Evolutionary conservation across 1,284 basidiomycete species (phyloP).

Genomic region (Tilletiopsis washingtonensis): DNA sequence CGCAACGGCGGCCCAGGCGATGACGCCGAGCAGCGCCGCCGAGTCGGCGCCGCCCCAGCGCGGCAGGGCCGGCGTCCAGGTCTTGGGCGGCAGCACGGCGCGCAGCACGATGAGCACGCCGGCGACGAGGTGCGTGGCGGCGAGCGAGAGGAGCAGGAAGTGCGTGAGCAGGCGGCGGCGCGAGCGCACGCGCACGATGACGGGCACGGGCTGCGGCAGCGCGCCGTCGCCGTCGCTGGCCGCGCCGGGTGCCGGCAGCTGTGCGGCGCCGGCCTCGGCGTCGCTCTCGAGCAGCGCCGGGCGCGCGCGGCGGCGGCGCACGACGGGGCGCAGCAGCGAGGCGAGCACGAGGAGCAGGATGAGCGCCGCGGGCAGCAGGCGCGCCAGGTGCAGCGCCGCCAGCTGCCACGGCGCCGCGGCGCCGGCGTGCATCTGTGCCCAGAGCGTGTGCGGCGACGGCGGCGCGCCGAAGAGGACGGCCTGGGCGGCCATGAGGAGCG

Average conservation of each 20-base stretch:
- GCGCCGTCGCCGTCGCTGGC: not conserved
- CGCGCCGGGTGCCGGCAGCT: not conserved
- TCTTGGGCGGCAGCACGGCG: slow-evolving; percentile 33
- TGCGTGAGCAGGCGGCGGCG: slow-evolving; percentile 26
- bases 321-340: not conserved
- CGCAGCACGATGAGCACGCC: slow-evolving; percentile 34
- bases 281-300: not conserved
- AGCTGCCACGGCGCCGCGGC: too few species aligned
- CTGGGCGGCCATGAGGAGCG: too few species aligned
- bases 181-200: slow-evolving; percentile 33
- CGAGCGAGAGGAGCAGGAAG: slow-evolving; percentile 15
- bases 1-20: slow-evolving; percentile 29
- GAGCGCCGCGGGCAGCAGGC: not conserved
- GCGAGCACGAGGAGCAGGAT: not conserved
- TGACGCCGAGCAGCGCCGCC: slow-evolving; percentile 29
- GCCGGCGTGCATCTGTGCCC: too few species aligned
- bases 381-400: not conserved
- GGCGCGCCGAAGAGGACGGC: too few species aligned
- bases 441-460: too few species aligned
- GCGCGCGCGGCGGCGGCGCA: slow-evolving; percentile 1
- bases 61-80: slow-evolving; percentile 31
- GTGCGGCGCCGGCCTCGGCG: not conserved
- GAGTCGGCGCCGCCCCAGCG: slow-evolving; percentile 31
- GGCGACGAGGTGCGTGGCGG: slow-evolving; percentile 28
- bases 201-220: slow-evolving; percentile 26